Conservation (phyloP, 2,329 filamentous ascomycete genomes). For the Botryosphaeria dothidea region DNA sequence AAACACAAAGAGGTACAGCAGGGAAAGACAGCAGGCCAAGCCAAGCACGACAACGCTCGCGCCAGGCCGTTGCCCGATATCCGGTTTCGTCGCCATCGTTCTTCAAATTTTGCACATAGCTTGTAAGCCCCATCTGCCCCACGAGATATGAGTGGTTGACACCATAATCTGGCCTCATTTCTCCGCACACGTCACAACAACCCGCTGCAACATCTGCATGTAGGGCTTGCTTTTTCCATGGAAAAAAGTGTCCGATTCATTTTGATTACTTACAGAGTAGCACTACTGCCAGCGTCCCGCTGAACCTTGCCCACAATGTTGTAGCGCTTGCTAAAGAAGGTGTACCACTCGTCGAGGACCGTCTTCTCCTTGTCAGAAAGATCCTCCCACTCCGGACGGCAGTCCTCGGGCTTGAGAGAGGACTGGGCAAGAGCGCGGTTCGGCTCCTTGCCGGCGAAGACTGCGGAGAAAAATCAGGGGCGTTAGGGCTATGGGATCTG, state of each 20-base stretch:
- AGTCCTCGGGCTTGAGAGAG: slow-evolving; percentile 83
- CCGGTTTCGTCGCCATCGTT: not conserved
- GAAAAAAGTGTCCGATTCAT: not conserved
- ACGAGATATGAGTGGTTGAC: not conserved
- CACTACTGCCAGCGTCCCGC: not conserved
- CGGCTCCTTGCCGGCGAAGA: slow-evolving; percentile 93
- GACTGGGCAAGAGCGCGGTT: slow-evolving; percentile 88
- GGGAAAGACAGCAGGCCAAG: not conserved
- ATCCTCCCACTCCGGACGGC: slow-evolving; percentile 77
- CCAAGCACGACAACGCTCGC: not conserved
- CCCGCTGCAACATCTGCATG: not conserved
- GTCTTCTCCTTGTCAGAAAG: slow-evolving; percentile 82
- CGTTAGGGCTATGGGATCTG: not conserved
- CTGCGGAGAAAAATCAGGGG: slow-evolving; percentile 52
- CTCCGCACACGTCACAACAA: not conserved
- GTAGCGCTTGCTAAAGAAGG: slow-evolving; percentile 96
- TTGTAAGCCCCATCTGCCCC: slow-evolving; percentile 7
- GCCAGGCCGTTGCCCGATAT: not conserved
- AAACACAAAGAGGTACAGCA: slow-evolving; percentile 9
- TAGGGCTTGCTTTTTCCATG: not conserved
- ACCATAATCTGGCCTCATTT: not conserved
- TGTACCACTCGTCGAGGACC: slow-evolving; percentile 87
- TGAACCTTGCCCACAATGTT: slow-evolving; percentile 70
- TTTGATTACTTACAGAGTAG: slow-evolving; percentile 21
- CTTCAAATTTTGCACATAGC: not conserved